phyloP scores from a whole-genome alignment of 352 stramenopile species.

The Phytophthora tubulina region DNA sequence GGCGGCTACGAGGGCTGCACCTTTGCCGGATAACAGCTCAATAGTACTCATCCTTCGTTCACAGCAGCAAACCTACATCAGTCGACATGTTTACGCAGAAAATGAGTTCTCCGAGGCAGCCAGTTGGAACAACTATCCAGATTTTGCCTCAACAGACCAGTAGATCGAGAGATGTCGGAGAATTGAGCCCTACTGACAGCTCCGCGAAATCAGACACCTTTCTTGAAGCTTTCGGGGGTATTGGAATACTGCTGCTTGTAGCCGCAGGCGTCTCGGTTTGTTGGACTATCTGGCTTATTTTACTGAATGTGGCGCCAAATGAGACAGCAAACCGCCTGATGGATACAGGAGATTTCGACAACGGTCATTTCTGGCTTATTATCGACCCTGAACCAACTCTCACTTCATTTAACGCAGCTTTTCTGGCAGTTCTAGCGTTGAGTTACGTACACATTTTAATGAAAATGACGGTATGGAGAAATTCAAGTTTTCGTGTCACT shows the following conservation, averaged over 20 bases:
- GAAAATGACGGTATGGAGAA: constrained; percentile 37
- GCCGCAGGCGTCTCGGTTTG: constrained; percentile 27
- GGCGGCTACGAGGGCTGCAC: too few species aligned
- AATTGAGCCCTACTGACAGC: too few species aligned
- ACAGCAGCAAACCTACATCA: too few species aligned
- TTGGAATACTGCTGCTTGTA: constrained; percentile 28
- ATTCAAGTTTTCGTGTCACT: background rate
- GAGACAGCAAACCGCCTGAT: constrained; percentile 56
- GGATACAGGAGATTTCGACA: constrained; percentile 53
- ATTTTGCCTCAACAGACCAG: constrained; percentile 2
- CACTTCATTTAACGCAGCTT: constrained; percentile 18
- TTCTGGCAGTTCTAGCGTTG: constrained; percentile 21
- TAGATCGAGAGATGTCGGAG: background rate
- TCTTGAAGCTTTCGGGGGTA: constrained; percentile 23
- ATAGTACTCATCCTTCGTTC: too few species aligned
- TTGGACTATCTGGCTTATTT: constrained; percentile 47
- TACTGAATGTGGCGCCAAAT: constrained; percentile 46
- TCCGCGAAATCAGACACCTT: constrained; percentile 18
- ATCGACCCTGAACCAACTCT: constrained; percentile 20
- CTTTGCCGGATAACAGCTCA: too few species aligned
- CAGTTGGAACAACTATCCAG: background rate
- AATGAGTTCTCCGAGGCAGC: background rate
- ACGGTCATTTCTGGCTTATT: constrained; percentile 63
- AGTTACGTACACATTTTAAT: constrained; percentile 40
- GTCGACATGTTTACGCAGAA: background rate